A percentile compares a stretch with the other conserved stretches of the same genome.
These are phyloP conservation scores for Pyrenochaeta sp. DNA, from an alignment of 2,329 filamentous ascomycete species.

Conservation along the genomic window DNA sequence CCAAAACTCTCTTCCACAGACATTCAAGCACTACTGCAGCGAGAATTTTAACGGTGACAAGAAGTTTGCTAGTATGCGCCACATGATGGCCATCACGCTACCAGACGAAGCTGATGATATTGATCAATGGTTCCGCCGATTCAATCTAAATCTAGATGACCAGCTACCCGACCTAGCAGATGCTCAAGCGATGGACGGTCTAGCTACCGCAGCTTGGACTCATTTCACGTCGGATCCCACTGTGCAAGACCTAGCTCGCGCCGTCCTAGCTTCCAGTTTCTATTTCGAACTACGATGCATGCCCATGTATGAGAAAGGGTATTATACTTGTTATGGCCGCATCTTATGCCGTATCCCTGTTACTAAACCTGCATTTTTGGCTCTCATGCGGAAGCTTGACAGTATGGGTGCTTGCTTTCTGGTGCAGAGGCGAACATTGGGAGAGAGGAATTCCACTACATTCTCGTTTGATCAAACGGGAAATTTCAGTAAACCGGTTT, in stretches of 20 bases:
- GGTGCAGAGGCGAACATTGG: neutral
- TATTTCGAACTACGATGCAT: constrained; percentile 3
- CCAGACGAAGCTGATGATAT: neutral
- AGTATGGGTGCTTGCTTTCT: neutral
- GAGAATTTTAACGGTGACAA: constrained; percentile 3
- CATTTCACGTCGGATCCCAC: neutral
- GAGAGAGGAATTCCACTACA: neutral
- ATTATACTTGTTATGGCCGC: constrained; percentile 1
- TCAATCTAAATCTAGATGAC: neutral
- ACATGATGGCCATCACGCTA: neutral
- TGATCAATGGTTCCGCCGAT: constrained; percentile 1
- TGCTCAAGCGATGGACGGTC: neutral
- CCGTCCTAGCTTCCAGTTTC: constrained; percentile 2
- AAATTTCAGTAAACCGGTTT: constrained; percentile 1
- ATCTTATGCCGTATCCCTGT: constrained; percentile 1
- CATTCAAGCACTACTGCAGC: neutral
- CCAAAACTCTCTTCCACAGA: constrained; percentile 3
- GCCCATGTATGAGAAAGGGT: constrained; percentile 1
- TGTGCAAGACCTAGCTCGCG: constrained; percentile 1
- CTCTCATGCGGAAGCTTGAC: constrained; percentile 1
- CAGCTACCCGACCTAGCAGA: constrained; percentile 2
- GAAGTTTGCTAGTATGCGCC: constrained; percentile 1
- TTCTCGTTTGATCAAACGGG: neutral
- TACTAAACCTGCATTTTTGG: neutral
- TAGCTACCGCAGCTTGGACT: neutral